Evolutionary conservation across 352 stramenopile species (phyloP).

Genomic region (Phytophthora gonapodyides): DNA sequence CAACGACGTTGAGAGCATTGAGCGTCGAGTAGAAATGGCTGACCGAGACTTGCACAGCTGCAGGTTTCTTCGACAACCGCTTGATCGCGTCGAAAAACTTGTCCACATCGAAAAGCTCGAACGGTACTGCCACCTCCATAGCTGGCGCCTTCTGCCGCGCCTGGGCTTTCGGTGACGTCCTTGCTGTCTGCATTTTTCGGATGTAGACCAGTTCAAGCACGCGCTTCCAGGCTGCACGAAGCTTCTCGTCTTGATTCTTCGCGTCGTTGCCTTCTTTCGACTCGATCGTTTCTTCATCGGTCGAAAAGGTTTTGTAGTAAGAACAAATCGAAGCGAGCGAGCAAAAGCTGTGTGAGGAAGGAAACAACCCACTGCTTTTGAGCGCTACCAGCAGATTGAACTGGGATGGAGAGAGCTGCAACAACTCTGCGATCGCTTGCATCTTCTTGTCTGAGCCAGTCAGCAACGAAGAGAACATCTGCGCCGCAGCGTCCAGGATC

Average conservation of each 20-base stretch:
- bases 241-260: slow-evolving; percentile 32
- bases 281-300: slow-evolving; percentile 41
- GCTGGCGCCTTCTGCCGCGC: slow-evolving; percentile 7
- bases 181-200: slow-evolving; percentile 43
- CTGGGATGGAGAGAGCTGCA: slow-evolving; percentile 55
- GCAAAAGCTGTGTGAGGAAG: slow-evolving; percentile 50
- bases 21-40: slow-evolving; percentile 64
- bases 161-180: slow-evolving; percentile 14
- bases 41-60: slow-evolving; percentile 48
- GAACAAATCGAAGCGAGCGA: slow-evolving; percentile 59
- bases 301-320: slow-evolving; percentile 62
- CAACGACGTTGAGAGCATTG: slow-evolving; percentile 59
- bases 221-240: slow-evolving; percentile 53
- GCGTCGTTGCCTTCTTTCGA: slow-evolving; percentile 19
- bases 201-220: slow-evolving; percentile 70
- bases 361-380: slow-evolving; percentile 51
- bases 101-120: slow-evolving; percentile 69
- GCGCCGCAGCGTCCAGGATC: slow-evolving; percentile 39
- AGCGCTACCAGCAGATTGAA: slow-evolving; percentile 72
- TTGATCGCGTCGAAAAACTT: slow-evolving; percentile 60
- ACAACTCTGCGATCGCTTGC: slow-evolving; percentile 48
- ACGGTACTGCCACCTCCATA: slow-evolving; percentile 18
- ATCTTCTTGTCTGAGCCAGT: slow-evolving; percentile 50
- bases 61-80: slow-evolving; percentile 54
- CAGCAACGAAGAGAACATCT: slow-evolving; percentile 45